These are phyloP conservation scores for Leccinum fuscescens DNA, from an alignment of 1,284 basidiomycete genomes.

Conservation along the genomic window DNA sequence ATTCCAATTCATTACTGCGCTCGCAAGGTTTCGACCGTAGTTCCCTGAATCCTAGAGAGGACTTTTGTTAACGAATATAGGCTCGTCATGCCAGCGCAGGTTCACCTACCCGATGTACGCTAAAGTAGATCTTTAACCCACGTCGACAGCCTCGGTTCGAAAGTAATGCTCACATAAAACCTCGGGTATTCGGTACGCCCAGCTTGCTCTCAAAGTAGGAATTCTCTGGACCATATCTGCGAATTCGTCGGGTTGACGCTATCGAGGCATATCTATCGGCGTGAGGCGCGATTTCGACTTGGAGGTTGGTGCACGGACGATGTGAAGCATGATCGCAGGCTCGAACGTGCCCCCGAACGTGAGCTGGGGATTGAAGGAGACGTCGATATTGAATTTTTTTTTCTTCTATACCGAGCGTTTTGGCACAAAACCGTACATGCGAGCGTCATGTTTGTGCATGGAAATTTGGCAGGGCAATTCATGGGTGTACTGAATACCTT, in stretches of 20 bases:
- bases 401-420: background rate
- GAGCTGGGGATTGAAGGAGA: background rate
- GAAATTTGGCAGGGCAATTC: background rate
- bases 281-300: background rate
- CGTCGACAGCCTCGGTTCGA: background rate
- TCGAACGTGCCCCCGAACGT: slow-evolving; percentile 54
- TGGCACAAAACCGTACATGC: background rate
- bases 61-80: background rate
- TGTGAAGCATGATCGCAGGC: slow-evolving; percentile 56
- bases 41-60: background rate
- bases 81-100: background rate
- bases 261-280: background rate
- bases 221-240: background rate
- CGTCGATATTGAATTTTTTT: background rate
- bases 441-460: background rate
- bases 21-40: background rate
- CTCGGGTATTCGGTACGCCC: background rate
- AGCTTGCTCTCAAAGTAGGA: background rate
- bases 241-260: background rate
- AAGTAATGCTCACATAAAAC: background rate
- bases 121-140: background rate
- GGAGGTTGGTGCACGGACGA: slow-evolving; percentile 41
- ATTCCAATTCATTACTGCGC: background rate
- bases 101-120: background rate
- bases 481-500: slow-evolving; percentile 23